Evolutionary conservation across 2,329 filamentous ascomycete species (phyloP).

Genomic region (Stachybotrys elegans): DNA sequence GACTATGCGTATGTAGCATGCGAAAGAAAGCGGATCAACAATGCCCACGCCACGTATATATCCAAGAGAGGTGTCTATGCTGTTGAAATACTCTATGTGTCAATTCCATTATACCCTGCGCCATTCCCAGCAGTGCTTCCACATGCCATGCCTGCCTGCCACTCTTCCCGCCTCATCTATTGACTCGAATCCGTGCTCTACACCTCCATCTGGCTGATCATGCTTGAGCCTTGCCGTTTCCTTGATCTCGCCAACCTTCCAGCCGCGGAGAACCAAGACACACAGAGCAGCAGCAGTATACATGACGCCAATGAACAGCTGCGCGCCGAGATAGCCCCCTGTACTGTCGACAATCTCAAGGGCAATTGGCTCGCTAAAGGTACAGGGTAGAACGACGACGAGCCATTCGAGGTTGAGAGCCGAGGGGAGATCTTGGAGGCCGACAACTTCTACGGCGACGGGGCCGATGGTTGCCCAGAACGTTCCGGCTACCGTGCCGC

Average conservation of each 20-base stretch:
- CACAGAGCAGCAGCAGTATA: conserved; percentile 38
- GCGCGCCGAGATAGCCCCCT: conserved; percentile 36
- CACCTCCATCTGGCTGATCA: not conserved
- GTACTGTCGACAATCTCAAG: conserved; percentile 37
- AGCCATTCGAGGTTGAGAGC: conserved; percentile 64
- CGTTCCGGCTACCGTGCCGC: conserved; percentile 61
- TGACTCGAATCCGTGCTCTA: not conserved
- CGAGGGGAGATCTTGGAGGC: conserved; percentile 58
- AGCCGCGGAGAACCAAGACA: conserved; percentile 7
- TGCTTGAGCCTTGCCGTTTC: conserved; percentile 3
- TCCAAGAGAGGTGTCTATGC: no score
- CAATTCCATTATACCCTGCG: conserved; percentile 2
- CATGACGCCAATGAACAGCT: conserved; percentile 51
- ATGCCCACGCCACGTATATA: no score
- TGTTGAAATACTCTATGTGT: no score
- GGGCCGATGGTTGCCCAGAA: conserved; percentile 62
- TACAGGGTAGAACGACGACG: conserved; percentile 59
- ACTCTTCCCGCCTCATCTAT: not conserved
- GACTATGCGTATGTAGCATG: no score
- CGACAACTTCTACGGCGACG: conserved; percentile 64
- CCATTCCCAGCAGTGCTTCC: conserved; percentile 3
- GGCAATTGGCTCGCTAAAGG: conserved; percentile 56
- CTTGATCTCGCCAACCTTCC: conserved; percentile 8
- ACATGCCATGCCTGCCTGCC: not conserved
- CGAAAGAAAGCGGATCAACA: no score